Conservation (phyloP, 805 yeast genomes). For the Ogataea sp. region DNA sequence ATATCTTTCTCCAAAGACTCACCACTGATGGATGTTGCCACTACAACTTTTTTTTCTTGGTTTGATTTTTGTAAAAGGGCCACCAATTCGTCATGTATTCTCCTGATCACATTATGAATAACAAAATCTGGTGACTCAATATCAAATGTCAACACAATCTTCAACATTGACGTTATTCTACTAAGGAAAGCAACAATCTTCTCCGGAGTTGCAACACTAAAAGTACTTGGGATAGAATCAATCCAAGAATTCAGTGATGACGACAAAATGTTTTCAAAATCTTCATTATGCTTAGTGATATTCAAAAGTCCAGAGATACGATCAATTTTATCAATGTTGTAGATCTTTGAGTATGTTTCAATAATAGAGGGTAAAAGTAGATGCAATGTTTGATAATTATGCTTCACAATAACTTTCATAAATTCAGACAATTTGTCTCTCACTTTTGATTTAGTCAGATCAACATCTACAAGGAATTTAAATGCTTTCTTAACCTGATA, state of each 20-base stretch:
- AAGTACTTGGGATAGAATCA: conserved; percentile 8
- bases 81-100: conserved; percentile 7
- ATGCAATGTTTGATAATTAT: conserved; percentile 28
- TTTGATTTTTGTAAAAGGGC: background rate
- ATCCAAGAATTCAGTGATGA: conserved; percentile 8
- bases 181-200: conserved; percentile 9
- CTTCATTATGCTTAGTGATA: background rate
- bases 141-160: conserved; percentile 2
- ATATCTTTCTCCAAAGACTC: conserved; percentile 15
- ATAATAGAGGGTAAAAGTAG: conserved; percentile 28
- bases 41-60: background rate
- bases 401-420: conserved; percentile 20
- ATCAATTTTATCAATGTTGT: conserved; percentile 17
- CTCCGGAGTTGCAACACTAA: conserved; percentile 20
- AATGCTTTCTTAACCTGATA: conserved; percentile 42
- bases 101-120: background rate
- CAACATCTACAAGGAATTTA: conserved; percentile 21
- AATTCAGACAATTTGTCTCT: conserved; percentile 23
- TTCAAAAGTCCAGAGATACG: background rate
- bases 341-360: background rate
- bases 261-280: background rate
- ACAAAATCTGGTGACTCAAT: conserved; percentile 3
- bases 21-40: background rate
- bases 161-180: conserved; percentile 1
- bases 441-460: conserved; percentile 24